Evolutionary conservation across 345 rosid species (phyloP).

Genomic region (Syzygium aqueum): DNA sequence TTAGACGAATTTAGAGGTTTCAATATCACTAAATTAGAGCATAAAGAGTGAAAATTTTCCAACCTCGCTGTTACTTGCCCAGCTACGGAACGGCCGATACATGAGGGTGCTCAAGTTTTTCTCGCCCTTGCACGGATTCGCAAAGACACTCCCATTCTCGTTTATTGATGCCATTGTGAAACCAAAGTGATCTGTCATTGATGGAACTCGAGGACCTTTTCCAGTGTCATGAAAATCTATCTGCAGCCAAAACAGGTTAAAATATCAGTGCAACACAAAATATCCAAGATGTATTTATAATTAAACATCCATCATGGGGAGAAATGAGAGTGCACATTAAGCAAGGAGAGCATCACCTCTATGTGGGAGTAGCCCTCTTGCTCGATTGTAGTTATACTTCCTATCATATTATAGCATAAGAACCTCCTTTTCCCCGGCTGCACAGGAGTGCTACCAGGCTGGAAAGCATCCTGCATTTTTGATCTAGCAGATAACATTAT

Average conservation of each 20-base stretch:
- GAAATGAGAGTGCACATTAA: neutral
- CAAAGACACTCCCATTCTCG: constrained; percentile 88
- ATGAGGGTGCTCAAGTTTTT: constrained; percentile 88
- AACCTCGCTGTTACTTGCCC: constrained; percentile 95
- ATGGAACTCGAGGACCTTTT: constrained; percentile 82
- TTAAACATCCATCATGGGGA: neutral
- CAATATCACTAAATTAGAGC: neutral
- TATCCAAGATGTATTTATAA: neutral
- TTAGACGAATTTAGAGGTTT: neutral
- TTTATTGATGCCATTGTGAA: constrained; percentile 90
- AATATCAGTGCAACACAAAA: neutral
- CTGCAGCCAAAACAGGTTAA: constrained; percentile 27
- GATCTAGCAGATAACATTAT: constrained; percentile 22
- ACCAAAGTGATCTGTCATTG: constrained; percentile 95
- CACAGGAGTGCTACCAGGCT: constrained; percentile 77
- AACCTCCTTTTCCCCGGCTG: constrained; percentile 72
- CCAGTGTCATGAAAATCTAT: constrained; percentile 96
- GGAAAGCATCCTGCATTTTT: constrained; percentile 87
- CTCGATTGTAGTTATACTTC: constrained; percentile 77
- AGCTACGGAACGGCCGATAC: constrained; percentile 84
- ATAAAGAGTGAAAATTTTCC: constrained; percentile 6
- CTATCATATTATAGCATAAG: constrained; percentile 92
- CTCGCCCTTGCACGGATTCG: constrained; percentile 89
- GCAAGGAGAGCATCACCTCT: constrained; percentile 43
- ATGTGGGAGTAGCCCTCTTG: constrained; percentile 89